Percentiles rank a stretch among this genome's conserved stretches.
Conservation (phyloP, 2,329 filamentous ascomycete species). For the Aspergillus texensis region DNA sequence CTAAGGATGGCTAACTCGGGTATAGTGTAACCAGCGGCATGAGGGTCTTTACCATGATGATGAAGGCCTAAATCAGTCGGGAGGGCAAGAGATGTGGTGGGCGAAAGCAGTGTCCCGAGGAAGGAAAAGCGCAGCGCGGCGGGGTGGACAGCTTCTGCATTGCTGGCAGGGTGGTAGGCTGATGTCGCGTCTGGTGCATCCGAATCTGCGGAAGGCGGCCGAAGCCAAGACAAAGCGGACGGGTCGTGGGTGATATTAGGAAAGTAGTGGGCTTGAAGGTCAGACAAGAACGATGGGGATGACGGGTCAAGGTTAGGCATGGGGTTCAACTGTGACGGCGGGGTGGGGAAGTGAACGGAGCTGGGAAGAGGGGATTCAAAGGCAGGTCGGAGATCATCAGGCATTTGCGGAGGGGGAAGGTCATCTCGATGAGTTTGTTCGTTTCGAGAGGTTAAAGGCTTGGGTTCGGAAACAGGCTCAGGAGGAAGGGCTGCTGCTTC, state of each 20-base stretch:
- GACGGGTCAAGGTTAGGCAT: constrained; percentile 77
- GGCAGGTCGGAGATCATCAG: constrained; percentile 44
- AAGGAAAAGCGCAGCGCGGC: constrained; percentile 88
- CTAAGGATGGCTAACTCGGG: constrained; percentile 80
- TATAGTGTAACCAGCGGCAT: constrained; percentile 92
- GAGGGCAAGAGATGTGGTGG: constrained; percentile 71
- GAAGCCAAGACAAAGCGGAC: constrained; percentile 87
- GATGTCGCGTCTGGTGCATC: constrained; percentile 66
- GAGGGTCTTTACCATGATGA: constrained; percentile 89
- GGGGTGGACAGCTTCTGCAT: constrained; percentile 64
- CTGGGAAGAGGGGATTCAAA: constrained; percentile 39
- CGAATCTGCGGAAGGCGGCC: constrained; percentile 67
- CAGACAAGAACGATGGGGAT: constrained; percentile 78
- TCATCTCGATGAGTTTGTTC: constrained; percentile 32
- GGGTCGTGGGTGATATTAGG: constrained; percentile 84
- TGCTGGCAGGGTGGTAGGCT: constrained; percentile 78
- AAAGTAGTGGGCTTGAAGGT: constrained; percentile 92
- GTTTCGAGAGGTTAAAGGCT: constrained; percentile 4
- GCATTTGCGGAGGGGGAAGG: constrained; percentile 36
- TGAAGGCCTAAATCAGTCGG: constrained; percentile 81
- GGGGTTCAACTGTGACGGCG: constrained; percentile 48
- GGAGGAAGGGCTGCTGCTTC: constrained; percentile 6
- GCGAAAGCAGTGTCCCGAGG: constrained; percentile 76
- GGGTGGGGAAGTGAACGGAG: constrained; percentile 48
- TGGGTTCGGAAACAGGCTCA: constrained; percentile 5